Conservation (phyloP, 306 rosid species). For the Vigna trinervia region DNA sequence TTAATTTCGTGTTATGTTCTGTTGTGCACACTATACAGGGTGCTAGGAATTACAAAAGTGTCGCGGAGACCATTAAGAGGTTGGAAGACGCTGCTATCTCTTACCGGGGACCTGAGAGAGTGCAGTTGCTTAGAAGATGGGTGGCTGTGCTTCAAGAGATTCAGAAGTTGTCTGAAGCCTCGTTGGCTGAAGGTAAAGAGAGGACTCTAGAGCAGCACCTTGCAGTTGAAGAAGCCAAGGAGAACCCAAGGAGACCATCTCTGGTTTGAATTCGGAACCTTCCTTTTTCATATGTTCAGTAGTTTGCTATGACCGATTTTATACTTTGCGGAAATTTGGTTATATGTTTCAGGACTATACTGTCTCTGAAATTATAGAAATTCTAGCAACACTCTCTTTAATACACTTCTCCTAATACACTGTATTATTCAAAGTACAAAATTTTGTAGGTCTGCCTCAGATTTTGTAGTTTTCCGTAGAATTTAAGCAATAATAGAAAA, state of each 20-base stretch:
- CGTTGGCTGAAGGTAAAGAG: constrained; percentile 59
- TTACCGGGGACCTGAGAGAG: constrained; percentile 76
- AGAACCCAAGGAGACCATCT: constrained; percentile 70
- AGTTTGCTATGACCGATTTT: constrained; percentile 9
- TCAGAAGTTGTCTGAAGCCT: constrained; percentile 56
- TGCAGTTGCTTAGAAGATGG: constrained; percentile 84
- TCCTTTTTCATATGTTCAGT: background rate
- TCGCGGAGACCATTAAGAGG: constrained; percentile 66
- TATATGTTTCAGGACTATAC: background rate
- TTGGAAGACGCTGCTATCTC: constrained; percentile 93
- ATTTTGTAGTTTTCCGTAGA: background rate
- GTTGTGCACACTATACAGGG: constrained; percentile 54
- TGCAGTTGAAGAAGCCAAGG: constrained; percentile 66
- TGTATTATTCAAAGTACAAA: background rate
- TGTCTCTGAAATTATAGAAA: background rate
- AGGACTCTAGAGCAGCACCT: constrained; percentile 62
- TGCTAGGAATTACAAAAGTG: constrained; percentile 73
- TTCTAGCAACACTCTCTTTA: background rate
- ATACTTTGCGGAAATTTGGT: background rate
- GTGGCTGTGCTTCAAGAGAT: constrained; percentile 80
- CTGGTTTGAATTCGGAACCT: constrained; percentile 59
- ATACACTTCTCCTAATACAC: background rate
- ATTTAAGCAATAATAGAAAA: background rate
- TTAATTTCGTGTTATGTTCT: background rate
- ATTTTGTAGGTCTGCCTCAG: background rate